Evolutionary conservation across 768 basidiomycete genomes (phyloP).

Genomic region (Postia placenta): DNA sequence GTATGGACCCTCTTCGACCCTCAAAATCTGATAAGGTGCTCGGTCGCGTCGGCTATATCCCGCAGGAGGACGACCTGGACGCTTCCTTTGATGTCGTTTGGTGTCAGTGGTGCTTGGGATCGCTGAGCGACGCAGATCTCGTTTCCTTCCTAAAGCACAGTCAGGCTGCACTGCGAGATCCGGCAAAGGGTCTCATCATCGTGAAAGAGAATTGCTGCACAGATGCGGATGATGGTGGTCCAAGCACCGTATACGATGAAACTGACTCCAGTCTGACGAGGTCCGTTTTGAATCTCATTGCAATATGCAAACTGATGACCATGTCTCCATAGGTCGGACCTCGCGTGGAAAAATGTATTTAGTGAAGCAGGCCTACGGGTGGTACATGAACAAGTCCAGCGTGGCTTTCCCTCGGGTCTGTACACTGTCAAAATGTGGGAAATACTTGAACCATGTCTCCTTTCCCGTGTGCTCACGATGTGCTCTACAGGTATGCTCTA

Average conservation of each 20-base stretch:
- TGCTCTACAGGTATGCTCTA: slow-evolving; percentile 50
- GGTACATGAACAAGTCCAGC: slow-evolving; percentile 70
- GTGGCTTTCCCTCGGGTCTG: slow-evolving; percentile 75
- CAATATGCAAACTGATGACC: not conserved
- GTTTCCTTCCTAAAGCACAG: slow-evolving; percentile 68
- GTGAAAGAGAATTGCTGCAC: slow-evolving; percentile 90
- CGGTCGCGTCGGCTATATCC: slow-evolving; percentile 63
- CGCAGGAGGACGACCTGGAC: slow-evolving; percentile 32
- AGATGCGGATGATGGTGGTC: slow-evolving; percentile 45
- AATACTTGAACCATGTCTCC: too few relatives aligned
- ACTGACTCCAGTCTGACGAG: slow-evolving; percentile 88
- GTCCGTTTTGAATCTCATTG: slow-evolving; percentile 31
- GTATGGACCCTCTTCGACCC: slow-evolving; percentile 63
- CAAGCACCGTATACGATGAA: slow-evolving; percentile 65
- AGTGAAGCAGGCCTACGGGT: slow-evolving; percentile 64
- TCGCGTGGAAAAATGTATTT: slow-evolving; percentile 76
- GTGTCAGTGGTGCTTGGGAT: slow-evolving; percentile 97
- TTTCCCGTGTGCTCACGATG: too few relatives aligned
- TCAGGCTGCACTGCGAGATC: slow-evolving; percentile 50
- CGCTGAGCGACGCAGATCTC: slow-evolving; percentile 73
- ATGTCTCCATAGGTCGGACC: slow-evolving; percentile 60
- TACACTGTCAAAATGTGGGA: slow-evolving; percentile 84
- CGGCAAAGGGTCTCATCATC: slow-evolving; percentile 55
- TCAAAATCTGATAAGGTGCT: slow-evolving; percentile 39
- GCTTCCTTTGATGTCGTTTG: slow-evolving; percentile 84